Conservation (phyloP, 1,284 basidiomycete genomes). For the Puccinia hordei region DNA sequence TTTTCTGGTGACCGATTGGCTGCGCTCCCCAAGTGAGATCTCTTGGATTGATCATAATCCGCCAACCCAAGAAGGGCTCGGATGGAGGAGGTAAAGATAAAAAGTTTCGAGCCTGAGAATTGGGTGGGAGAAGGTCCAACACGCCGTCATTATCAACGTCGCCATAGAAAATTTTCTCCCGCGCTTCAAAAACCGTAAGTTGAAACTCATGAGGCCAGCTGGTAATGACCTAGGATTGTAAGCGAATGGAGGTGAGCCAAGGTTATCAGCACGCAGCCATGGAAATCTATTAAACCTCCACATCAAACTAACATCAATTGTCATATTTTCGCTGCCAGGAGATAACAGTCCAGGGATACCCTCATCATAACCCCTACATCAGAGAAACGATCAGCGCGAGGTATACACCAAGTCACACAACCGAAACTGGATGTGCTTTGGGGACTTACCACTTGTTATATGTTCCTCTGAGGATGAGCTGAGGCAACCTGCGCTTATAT, state of each 20-base stretch:
- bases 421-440: neutral
- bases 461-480: conserved; percentile 77
- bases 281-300: neutral
- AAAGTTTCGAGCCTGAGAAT: conserved; percentile 77
- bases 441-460: conserved; percentile 73
- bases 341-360: conserved; percentile 72
- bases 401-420: no score
- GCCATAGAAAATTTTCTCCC: conserved; percentile 80
- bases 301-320: conserved; percentile 64
- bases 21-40: conserved; percentile 73
- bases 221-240: conserved; percentile 67
- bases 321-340: conserved; percentile 69
- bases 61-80: conserved; percentile 74
- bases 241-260: neutral
- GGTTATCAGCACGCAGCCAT: neutral
- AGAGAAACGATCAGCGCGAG: neutral
- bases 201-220: conserved; percentile 83
- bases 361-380: conserved; percentile 70
- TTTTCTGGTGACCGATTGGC: conserved; percentile 76
- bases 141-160: conserved; percentile 83
- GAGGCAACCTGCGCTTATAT: conserved; percentile 73
- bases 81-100: conserved; percentile 73
- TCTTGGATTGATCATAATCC: conserved; percentile 73
- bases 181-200: conserved; percentile 81
- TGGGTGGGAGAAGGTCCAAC: conserved; percentile 83